Base-by-base conservation (phyloP, 345 rosid genomes). In the Barbarea vulgaris region DNA sequence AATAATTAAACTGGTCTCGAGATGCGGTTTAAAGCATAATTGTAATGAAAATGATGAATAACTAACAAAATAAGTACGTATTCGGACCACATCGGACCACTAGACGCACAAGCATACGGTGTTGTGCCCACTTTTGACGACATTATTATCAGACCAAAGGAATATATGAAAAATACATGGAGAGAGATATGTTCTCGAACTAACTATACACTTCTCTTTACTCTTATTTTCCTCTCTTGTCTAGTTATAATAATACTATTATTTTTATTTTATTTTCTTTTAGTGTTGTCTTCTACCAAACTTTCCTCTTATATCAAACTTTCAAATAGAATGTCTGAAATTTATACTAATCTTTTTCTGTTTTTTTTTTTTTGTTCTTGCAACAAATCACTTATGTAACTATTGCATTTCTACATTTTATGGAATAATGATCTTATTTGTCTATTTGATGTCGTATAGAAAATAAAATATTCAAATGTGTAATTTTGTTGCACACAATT, bases 261-360 rank as follows among this genome's bases (percentile, higher is more conserved):
- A 15, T 15, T 15, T 44, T 17, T 46, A 17, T 7, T 46, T 28
- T 28, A 24, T 24, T 59, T n/a, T 17, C 1, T 34, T 33, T 62
- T 11, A 14, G 25, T 55, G 44, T 25, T 64, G 9, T 54, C 53
- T 47, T 36, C 76, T 57, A 70, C 80, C 80, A 77, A 77, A 70
- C 80, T 77, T 77, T 77, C 80, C 71, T 63, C 80, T 70, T 70
- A 63, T 70, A 77, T 77, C 76, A 70, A 70, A 77, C 80, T 70
- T 77, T 77, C 80, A 70, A 77, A 55, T 70, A 41, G 46, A 70
- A 70, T 46, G 51, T 56, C 59, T 25, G 31, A 33, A n/a, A 31
- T 41, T 46, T 17, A 14, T 48, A 18, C 46, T 1, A 11, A 9
- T 33, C 15, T 31, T 11, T 57, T 19, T 69, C 13, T 28, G 11